Evolutionary conservation across 2,329 filamentous ascomycete genomes (phyloP).

Genomic region (Alternaria sp.): DNA sequence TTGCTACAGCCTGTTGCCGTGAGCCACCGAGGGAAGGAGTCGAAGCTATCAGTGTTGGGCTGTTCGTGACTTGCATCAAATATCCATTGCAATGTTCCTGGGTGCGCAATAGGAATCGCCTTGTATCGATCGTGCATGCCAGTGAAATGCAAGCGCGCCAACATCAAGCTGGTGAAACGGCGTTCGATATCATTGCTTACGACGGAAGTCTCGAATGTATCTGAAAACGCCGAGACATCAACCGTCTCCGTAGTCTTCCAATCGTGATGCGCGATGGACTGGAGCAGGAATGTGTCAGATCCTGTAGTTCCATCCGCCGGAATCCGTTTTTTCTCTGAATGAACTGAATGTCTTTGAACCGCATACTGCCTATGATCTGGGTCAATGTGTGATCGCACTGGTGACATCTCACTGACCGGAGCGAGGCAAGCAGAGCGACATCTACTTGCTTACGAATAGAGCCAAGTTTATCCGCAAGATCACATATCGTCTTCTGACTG

Average conservation of each 20-base stretch:
- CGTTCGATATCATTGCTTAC: background rate
- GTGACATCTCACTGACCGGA: constrained; percentile 5
- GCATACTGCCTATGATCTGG: background rate
- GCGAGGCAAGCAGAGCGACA: constrained; percentile 11
- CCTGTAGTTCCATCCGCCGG: background rate
- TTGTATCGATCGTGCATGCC: constrained; percentile 5
- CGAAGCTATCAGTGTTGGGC: background rate
- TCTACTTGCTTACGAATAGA: constrained; percentile 10
- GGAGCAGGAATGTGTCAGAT: background rate
- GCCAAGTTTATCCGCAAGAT: background rate
- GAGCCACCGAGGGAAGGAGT: constrained; percentile 22
- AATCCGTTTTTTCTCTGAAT: background rate
- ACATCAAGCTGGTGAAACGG: background rate
- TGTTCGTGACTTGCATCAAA: background rate
- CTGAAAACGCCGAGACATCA: background rate
- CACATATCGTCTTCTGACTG: background rate
- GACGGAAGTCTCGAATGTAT: background rate
- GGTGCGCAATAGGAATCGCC: constrained; percentile 8
- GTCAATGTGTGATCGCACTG: background rate
- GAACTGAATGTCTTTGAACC: background rate
- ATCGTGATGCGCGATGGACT: background rate
- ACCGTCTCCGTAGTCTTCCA: background rate
- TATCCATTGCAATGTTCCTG: constrained; percentile 15
- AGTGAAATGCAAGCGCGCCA: constrained; percentile 4
- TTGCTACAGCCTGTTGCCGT: background rate